Conservation (phyloP, 768 basidiomycete species). For the Psilocybe azurescens region DNA sequence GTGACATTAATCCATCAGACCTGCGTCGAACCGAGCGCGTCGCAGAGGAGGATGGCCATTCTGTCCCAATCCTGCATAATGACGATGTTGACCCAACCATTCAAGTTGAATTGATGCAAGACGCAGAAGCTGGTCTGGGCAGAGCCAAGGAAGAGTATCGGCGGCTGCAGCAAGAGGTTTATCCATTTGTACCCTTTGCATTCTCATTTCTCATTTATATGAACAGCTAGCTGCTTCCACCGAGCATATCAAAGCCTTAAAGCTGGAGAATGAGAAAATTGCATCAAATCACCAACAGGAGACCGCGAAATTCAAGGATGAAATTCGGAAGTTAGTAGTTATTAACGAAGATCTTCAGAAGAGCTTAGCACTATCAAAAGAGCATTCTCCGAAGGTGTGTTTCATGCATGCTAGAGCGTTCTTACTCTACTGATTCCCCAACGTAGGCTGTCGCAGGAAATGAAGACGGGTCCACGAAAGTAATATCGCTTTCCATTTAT, state of each 20-base stretch:
- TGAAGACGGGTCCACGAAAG: background rate
- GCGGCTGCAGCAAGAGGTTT: slow-evolving; percentile 33
- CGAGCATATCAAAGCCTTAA: slow-evolving; percentile 21
- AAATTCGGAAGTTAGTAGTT: background rate
- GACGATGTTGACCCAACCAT: slow-evolving; percentile 15
- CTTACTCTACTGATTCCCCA: too few species aligned
- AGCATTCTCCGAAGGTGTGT: too few species aligned
- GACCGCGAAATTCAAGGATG: slow-evolving; percentile 12
- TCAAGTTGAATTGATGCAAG: slow-evolving; percentile 25
- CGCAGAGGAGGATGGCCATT: background rate
- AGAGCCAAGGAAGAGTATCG: slow-evolving; percentile 35
- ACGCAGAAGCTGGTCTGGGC: slow-evolving; percentile 34
- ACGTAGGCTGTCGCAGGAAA: background rate
- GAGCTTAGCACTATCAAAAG: background rate
- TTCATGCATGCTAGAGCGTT: too few species aligned
- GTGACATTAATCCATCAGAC: slow-evolving; percentile 2
- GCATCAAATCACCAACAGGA: slow-evolving; percentile 17
- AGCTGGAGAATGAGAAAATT: slow-evolving; percentile 23
- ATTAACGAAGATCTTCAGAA: background rate
- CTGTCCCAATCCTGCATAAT: slow-evolving; percentile 4
- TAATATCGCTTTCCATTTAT: background rate
- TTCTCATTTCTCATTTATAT: background rate
- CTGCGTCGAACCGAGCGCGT: slow-evolving; percentile 3
- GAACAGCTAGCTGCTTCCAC: slow-evolving; percentile 23
- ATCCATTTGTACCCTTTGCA: background rate